A percentile compares a stretch with the other conserved stretches of the same genome.
Conservation (phyloP, 768 basidiomycete genomes). For the Porphyrellus cyaneotinctus region DNA sequence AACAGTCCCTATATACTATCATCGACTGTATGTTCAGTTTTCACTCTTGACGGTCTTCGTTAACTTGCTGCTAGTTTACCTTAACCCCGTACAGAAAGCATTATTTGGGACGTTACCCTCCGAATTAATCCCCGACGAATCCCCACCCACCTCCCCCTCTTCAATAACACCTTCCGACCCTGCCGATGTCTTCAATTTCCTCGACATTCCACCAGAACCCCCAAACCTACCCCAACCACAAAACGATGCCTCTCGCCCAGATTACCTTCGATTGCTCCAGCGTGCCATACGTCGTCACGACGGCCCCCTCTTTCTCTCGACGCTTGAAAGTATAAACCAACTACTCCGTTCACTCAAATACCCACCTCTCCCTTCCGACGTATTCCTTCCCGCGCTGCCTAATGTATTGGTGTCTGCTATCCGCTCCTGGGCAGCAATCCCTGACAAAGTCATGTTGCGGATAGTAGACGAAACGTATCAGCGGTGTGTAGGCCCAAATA, state of each 20-base stretch:
- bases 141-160: conserved; percentile 34
- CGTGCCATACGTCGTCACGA: conserved; percentile 66
- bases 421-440: conserved; percentile 53
- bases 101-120: conserved; percentile 66
- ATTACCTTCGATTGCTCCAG: conserved; percentile 58
- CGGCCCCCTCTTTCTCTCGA: conserved; percentile 65
- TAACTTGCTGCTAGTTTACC: conserved; percentile 47
- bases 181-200: conserved; percentile 32
- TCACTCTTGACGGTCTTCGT: conserved; percentile 1
- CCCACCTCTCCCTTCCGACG: conserved; percentile 50
- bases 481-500: conserved; percentile 85
- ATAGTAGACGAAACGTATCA: conserved; percentile 92
- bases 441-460: conserved; percentile 62
- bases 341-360: conserved; percentile 65
- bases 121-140: conserved; percentile 26
- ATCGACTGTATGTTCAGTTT: conserved; percentile 55
- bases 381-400: conserved; percentile 40
- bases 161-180: conserved; percentile 31
- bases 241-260: conserved; percentile 13
- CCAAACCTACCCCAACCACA: conserved; percentile 20
- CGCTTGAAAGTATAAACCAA: conserved; percentile 58
- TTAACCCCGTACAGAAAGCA: conserved; percentile 59
- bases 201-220: conserved; percentile 24
- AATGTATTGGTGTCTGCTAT: conserved; percentile 51
- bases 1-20: conserved; percentile 66